Evolutionary conservation across 164 flowering plant genomes (phyloP).

Genomic region (Macadamia integrifolia): DNA sequence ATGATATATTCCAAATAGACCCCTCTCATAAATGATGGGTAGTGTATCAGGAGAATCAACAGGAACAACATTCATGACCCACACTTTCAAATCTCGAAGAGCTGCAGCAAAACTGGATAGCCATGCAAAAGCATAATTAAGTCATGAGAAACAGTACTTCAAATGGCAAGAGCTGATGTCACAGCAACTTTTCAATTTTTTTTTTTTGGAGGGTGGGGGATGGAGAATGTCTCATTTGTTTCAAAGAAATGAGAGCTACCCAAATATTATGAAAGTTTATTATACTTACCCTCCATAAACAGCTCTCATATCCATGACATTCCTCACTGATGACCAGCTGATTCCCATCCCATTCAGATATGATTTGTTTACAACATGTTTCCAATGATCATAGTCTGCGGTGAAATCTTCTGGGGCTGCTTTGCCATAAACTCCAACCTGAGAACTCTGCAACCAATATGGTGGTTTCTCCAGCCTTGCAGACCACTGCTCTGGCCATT

Average conservation of each 20-base stretch:
- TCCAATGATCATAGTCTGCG: constrained; percentile 85
- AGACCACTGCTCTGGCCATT: constrained; percentile 95
- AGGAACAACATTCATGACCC: constrained; percentile 95
- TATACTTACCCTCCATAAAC: constrained; percentile 94
- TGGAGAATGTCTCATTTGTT: too few relatives aligned
- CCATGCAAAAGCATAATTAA: constrained; percentile 6
- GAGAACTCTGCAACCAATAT: constrained; percentile 70
- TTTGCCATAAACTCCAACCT: constrained; percentile 89
- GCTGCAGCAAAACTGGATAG: constrained; percentile 88
- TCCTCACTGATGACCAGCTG: constrained; percentile 76
- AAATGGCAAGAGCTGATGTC: neutral
- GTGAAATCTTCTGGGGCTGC: constrained; percentile 83
- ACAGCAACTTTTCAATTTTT: too few relatives aligned
- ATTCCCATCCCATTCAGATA: constrained; percentile 77
- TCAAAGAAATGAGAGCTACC: too few relatives aligned
- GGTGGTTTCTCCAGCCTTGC: constrained; percentile 61
- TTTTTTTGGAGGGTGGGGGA: too few relatives aligned
- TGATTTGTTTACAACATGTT: constrained; percentile 69
- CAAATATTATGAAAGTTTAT: neutral
- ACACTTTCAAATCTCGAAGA: constrained; percentile 63
- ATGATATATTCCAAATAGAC: constrained; percentile 88
- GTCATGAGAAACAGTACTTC: neutral
- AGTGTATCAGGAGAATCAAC: constrained; percentile 86
- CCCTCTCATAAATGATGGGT: constrained; percentile 88
- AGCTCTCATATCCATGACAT: constrained; percentile 98